Percentiles rank a stretch among this genome's conserved stretches.
These are phyloP conservation scores for Angomonas deanei DNA, from an alignment of 208 protist genomes.

Conservation along the genomic window DNA sequence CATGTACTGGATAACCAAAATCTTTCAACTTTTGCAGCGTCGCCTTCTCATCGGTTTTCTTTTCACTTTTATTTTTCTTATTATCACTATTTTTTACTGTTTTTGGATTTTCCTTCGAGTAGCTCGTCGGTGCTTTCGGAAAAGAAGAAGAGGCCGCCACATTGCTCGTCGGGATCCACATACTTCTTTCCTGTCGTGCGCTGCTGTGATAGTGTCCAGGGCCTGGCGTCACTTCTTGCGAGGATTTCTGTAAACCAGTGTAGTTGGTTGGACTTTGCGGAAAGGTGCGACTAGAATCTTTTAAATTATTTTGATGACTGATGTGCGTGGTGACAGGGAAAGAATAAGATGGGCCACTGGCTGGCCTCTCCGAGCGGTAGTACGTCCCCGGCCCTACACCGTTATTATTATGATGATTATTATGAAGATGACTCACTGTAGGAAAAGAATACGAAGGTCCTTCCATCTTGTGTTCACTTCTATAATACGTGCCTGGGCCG, in stretches of 20 bases:
- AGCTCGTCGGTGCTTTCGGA: background rate
- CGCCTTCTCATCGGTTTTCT: background rate
- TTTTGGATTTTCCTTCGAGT: too few species aligned
- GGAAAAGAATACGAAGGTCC: background rate
- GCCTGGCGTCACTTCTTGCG: background rate
- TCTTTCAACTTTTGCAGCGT: background rate
- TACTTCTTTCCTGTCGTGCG: constrained; percentile 15
- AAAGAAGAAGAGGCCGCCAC: constrained; percentile 13
- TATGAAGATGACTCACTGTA: background rate
- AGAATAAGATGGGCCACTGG: background rate
- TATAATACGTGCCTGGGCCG: background rate
- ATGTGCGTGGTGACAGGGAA: background rate
- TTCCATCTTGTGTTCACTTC: background rate
- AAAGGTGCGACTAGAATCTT: background rate
- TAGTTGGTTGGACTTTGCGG: background rate
- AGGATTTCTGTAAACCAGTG: too few species aligned
- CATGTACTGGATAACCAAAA: background rate
- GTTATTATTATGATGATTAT: too few species aligned
- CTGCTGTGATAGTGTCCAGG: background rate
- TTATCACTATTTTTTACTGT: too few species aligned
- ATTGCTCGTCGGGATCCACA: constrained; percentile 16
- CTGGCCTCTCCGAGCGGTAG: background rate
- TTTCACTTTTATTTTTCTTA: too few species aligned
- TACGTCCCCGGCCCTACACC: background rate
- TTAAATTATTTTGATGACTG: background rate